Conservation (phyloP, 331 rosid species). For the Cucumis variabilis region DNA sequence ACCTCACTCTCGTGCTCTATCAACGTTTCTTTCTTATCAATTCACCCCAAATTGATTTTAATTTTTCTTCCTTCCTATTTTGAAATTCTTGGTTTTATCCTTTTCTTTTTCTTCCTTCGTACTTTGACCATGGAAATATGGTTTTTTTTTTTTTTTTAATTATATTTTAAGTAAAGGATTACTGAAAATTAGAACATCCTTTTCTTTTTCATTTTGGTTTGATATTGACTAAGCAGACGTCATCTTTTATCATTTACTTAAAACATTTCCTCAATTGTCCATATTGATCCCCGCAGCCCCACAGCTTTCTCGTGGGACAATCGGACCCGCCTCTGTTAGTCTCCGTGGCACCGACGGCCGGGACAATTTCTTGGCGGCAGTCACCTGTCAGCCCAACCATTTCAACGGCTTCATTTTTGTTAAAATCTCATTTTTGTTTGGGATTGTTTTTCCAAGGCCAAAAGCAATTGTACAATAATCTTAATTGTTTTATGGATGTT, state of each 20-base stretch:
- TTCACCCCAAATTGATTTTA: neutral
- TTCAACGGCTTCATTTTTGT: neutral
- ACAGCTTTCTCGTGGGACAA: neutral
- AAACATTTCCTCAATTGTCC: neutral
- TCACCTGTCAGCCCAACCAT: constrained; percentile 35
- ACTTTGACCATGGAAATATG: neutral
- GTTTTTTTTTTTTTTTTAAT: too few relatives aligned
- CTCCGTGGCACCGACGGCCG: constrained; percentile 36
- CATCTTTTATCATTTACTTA: neutral
- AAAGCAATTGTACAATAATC: too few relatives aligned
- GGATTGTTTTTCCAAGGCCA: too few relatives aligned
- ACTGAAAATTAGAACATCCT: neutral
- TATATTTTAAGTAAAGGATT: neutral
- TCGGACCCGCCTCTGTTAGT: neutral
- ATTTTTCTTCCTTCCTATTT: neutral
- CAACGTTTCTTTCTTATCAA: neutral
- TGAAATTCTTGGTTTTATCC: neutral
- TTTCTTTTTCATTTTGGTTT: neutral
- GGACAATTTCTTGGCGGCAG: constrained; percentile 40
- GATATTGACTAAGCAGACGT: neutral
- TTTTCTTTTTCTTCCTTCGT: neutral
- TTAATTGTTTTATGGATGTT: too few relatives aligned
- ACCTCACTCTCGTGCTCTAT: neutral
- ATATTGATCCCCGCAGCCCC: constrained; percentile 5
- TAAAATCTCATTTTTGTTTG: neutral